phyloP scores from a whole-genome alignment of 2,329 filamentous ascomycete species.

The Ceratocystis variospora region DNA sequence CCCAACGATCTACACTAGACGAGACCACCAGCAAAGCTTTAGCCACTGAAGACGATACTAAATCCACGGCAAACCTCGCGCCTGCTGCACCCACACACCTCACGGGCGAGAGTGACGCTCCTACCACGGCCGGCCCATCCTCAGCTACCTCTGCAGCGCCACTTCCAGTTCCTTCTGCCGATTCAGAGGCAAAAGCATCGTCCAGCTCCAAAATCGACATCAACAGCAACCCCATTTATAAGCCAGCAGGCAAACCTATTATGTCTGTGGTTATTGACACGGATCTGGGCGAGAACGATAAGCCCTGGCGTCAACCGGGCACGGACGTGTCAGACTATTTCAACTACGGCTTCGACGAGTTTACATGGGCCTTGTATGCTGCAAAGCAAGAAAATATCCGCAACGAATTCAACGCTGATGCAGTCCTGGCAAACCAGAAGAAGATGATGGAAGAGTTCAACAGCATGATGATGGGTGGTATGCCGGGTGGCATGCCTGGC shows the following conservation, averaged over 20 bases:
- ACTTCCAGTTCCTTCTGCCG: constrained; percentile 27
- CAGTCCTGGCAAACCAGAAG: constrained; percentile 51
- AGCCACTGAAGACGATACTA: neutral
- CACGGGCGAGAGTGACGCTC: constrained; percentile 24
- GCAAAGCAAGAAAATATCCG: constrained; percentile 72
- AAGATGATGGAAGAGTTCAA: constrained; percentile 65
- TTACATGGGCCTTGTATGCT: constrained; percentile 92
- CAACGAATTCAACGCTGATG: constrained; percentile 57
- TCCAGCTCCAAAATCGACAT: constrained; percentile 75
- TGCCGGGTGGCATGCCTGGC: constrained; percentile 30
- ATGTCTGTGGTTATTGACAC: constrained; percentile 59
- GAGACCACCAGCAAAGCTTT: constrained; percentile 33
- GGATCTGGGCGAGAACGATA: constrained; percentile 66
- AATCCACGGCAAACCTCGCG: constrained; percentile 24
- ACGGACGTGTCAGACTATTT: constrained; percentile 95
- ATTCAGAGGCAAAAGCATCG: constrained; percentile 48
- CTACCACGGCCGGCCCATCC: constrained; percentile 23
- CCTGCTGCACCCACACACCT: constrained; percentile 29
- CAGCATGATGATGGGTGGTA: constrained; percentile 48
- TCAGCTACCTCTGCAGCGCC: constrained; percentile 6
- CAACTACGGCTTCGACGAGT: constrained; percentile 98
- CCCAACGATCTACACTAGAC: constrained; percentile 43
- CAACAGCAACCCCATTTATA: constrained; percentile 67
- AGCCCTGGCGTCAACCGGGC: constrained; percentile 89
- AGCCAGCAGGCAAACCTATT: constrained; percentile 66